Base-by-base conservation (phyloP, 805 yeast species). In the Teunomyces lycoperdinae region DNA sequence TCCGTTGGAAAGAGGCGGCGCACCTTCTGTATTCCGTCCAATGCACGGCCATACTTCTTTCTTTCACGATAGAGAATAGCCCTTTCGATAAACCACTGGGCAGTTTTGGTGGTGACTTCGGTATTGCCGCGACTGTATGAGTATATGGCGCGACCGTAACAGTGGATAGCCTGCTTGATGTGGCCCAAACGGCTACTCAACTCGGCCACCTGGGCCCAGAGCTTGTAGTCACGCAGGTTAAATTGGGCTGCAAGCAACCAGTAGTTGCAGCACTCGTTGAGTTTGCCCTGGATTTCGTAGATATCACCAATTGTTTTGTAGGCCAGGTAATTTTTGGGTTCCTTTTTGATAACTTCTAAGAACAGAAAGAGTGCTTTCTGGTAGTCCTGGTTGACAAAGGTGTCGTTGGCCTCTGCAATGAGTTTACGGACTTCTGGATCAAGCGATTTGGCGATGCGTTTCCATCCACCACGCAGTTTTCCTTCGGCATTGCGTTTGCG, bases 301-400 rank as follows among this genome's bases (percentile, higher is more conserved):
- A 92, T 87, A 58, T 88, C 96, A 42, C 97, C 97, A 40, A 90
- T 68, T 0, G 95, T 87, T 58, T 87, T 85, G 71, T 91, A 91
- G 0, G 97, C 97, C 40, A 87, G 81, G 63, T 81, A 85, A 61
- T 87, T 86, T 54, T 80, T 79, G 10, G 88, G 84, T 60, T 90
- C 96, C 46, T 83, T 74, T 56, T 84, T 82, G 50, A 92, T 83
- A 9, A 89, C 95, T 51, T 81, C 88, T 54, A 74, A 69, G 64
- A 78, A 91, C 43, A 77, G 61, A 44, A 77, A 67, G 54, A 80
- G 77, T 0, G 95, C 92, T 0, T 68, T 73, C 28, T 76, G 79
- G 14, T 79, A 74, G 56, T 86, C 85, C 43, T 77, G 76, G 28
- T 77, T 61, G 1, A 87, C 96, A 71, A 84, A 90, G 0, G 89